A percentile compares a stretch with the other conserved stretches of the same genome.
These are phyloP conservation scores for Thalassiosira mediterranea DNA, from an alignment of 352 stramenopile species.

Conservation along the genomic window DNA sequence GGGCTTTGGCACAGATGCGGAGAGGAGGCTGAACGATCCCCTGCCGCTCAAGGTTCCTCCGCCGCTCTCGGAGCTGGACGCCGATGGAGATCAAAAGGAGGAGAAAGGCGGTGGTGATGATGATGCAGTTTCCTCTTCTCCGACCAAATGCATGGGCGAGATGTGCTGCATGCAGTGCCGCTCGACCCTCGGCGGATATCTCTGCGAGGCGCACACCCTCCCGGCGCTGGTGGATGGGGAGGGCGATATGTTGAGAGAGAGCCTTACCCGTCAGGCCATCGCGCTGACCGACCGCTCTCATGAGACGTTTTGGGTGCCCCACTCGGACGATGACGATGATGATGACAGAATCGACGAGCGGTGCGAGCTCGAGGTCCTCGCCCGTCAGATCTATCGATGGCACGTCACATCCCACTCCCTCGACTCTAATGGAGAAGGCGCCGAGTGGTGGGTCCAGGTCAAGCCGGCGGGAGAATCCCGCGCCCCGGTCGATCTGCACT, in stretches of 20 bases:
- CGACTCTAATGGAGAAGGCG: constrained; percentile 42
- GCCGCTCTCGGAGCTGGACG: constrained; percentile 5
- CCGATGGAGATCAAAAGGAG: not conserved
- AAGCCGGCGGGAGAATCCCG: constrained; percentile 53
- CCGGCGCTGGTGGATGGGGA: constrained; percentile 4
- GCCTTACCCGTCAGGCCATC: constrained; percentile 41
- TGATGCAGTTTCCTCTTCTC: not conserved
- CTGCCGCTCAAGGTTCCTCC: constrained; percentile 28
- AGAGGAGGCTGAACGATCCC: constrained; percentile 24
- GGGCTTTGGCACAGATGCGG: constrained; percentile 16
- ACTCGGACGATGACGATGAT: constrained; percentile 2
- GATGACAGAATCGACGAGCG: constrained; percentile 5
- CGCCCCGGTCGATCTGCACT: constrained; percentile 78
- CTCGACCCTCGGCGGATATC: constrained; percentile 27
- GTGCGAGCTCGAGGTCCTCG: constrained; percentile 70
- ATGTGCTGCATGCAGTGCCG: constrained; percentile 41
- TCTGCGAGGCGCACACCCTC: constrained; percentile 23
- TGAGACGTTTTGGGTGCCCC: constrained; percentile 56
- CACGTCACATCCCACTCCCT: constrained; percentile 56
- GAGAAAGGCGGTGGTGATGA: not conserved
- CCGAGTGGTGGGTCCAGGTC: constrained; percentile 86
- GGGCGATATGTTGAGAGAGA: constrained; percentile 8
- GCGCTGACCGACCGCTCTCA: constrained; percentile 16
- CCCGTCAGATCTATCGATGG: constrained; percentile 59
- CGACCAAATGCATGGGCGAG: not conserved